Evolutionary conservation across 192 early-diverging fungal genomes (phyloP).

Genomic region (Podila clonocystis): DNA sequence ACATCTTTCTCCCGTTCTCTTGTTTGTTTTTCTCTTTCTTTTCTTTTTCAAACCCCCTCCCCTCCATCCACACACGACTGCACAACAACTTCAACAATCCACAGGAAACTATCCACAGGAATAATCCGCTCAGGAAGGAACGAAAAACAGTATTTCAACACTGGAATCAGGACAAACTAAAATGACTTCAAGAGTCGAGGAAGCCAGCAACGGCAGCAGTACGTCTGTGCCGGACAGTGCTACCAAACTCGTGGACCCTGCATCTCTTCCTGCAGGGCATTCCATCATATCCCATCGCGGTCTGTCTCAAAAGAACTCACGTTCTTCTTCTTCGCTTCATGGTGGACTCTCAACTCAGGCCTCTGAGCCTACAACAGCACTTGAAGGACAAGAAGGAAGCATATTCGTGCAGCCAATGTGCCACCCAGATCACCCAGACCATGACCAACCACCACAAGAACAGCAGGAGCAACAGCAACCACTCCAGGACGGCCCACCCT

Average conservation of each 20-base stretch:
- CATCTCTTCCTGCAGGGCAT: not conserved
- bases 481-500: not conserved
- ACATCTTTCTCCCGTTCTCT: not conserved
- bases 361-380: not conserved
- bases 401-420: not conserved
- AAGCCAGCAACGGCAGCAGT: too few relatives aligned
- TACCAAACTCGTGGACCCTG: not conserved
- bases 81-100: not conserved
- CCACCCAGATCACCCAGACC: not conserved
- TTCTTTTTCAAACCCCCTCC: not conserved
- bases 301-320: not conserved
- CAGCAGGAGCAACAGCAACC: not conserved
- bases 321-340: too few relatives aligned
- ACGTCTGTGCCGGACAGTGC: not conserved
- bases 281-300: constrained; percentile 3
- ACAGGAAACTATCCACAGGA: not conserved
- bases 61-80: not conserved
- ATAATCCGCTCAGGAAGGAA: not conserved
- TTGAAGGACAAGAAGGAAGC: not conserved
- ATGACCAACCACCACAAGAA: not conserved
- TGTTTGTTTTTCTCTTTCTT: constrained; percentile 3
- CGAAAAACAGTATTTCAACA: not conserved
- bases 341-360: too few relatives aligned
- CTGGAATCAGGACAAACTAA: too few relatives aligned
- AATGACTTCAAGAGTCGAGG: too few relatives aligned